Conservation (phyloP, 306 rosid genomes). For the Medicago lupulina region DNA sequence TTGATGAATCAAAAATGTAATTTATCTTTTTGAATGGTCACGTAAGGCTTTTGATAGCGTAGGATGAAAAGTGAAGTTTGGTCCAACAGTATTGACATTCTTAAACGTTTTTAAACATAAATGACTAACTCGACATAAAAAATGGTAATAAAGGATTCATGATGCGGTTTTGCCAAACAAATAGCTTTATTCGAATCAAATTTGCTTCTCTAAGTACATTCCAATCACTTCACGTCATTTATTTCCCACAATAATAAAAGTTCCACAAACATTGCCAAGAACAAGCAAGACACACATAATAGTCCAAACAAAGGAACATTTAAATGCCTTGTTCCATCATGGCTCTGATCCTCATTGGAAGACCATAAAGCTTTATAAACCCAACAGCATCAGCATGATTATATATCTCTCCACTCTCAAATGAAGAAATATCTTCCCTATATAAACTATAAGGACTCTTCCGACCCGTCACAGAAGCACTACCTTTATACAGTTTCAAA, state of each 20-base stretch:
- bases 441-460: conserved; percentile 64
- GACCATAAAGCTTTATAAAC: conserved; percentile 84
- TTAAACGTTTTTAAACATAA: background rate
- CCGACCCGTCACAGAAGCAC: conserved; percentile 55
- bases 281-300: background rate
- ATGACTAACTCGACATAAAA: background rate
- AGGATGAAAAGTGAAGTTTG: background rate
- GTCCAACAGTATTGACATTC: background rate
- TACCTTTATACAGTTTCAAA: conserved; percentile 73
- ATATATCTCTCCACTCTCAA: conserved; percentile 76
- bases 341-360: conserved; percentile 78
- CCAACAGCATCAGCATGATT: conserved; percentile 89
- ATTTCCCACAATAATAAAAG: background rate
- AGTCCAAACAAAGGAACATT: background rate
- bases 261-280: conserved; percentile 1
- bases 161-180: background rate
- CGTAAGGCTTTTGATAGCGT: background rate
- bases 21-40: too few relatives aligned
- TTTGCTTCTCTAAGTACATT: background rate
- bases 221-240: background rate
- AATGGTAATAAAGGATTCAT: too few relatives aligned
- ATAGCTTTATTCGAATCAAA: background rate
- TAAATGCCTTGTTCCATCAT: conserved; percentile 50
- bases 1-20: background rate
- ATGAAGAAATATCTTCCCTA: conserved; percentile 83